Percentiles rank a stretch among this genome's conserved stretches.
These are phyloP conservation scores for Saccharomycopsis amapae DNA, from an alignment of 805 yeast species.

Conservation along the genomic window DNA sequence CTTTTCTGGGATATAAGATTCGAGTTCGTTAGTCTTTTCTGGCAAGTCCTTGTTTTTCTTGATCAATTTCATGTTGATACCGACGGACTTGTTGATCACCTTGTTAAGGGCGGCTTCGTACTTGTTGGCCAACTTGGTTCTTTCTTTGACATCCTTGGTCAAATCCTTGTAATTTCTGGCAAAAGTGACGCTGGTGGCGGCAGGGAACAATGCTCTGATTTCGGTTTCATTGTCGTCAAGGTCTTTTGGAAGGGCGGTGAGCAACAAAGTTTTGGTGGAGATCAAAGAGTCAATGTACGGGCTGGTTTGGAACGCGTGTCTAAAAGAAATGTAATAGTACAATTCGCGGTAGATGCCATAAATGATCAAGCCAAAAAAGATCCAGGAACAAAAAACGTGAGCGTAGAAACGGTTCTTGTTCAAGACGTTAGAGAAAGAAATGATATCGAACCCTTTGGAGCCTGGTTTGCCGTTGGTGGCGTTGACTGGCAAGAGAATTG, in stretches of 20 bases:
- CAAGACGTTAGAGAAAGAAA: constrained; percentile 56
- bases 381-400: constrained; percentile 71
- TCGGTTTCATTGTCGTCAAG: constrained; percentile 40
- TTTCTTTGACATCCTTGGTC: constrained; percentile 49
- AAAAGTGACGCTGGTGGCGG: constrained; percentile 50
- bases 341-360: constrained; percentile 68
- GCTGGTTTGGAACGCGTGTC: constrained; percentile 68
- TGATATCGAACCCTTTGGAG: constrained; percentile 52
- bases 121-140: constrained; percentile 52
- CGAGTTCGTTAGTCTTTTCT: constrained; percentile 48
- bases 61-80: constrained; percentile 44
- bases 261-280: constrained; percentile 63
- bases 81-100: constrained; percentile 52
- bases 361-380: constrained; percentile 57
- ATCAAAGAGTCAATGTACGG: constrained; percentile 65
- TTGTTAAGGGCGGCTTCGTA: constrained; percentile 61
- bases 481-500: constrained; percentile 65
- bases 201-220: constrained; percentile 55
- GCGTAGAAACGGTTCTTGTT: constrained; percentile 64
- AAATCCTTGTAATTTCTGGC: constrained; percentile 58
- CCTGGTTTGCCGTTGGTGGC: constrained; percentile 55
- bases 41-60: constrained; percentile 54
- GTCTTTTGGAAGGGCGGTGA: constrained; percentile 57
- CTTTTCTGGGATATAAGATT: constrained; percentile 57
- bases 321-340: constrained; percentile 59